Evolutionary conservation across 169 alveolate genomes (phyloP).

Genomic region (Miamiensis avidus): DNA sequence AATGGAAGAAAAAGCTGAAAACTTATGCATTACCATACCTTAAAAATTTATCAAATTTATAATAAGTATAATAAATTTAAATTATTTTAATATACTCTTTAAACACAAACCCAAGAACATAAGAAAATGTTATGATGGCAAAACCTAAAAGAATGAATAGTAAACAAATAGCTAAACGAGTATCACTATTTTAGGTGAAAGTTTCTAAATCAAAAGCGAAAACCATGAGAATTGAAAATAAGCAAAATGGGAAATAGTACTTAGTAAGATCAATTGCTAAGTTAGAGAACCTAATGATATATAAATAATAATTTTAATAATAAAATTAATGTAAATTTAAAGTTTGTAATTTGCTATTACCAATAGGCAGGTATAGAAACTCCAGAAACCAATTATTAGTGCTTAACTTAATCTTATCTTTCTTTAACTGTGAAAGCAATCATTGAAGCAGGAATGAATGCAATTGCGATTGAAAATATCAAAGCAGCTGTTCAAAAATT

Average conservation of each 20-base stretch:
- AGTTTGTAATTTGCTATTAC: too few relatives aligned
- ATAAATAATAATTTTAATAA: too few relatives aligned
- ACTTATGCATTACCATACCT: conserved; percentile 42
- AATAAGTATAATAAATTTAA: too few relatives aligned
- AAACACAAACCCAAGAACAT: conserved; percentile 38
- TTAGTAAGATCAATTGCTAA: conserved; percentile 69
- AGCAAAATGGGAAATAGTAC: conserved; percentile 53
- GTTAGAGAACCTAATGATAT: too few relatives aligned
- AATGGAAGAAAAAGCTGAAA: conserved; percentile 36
- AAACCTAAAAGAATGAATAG: conserved; percentile 38
- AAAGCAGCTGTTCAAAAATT: conserved; percentile 58
- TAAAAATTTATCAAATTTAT: too few relatives aligned
- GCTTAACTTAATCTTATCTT: conserved; percentile 75
- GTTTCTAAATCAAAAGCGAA: conserved; percentile 50
- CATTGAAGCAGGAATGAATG: conserved; percentile 82
- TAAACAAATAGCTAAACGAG: not conserved
- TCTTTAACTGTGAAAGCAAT: conserved; percentile 79
- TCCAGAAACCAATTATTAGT: conserved; percentile 79
- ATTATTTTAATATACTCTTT: too few relatives aligned
- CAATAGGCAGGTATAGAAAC: conserved; percentile 79
- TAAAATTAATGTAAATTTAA: too few relatives aligned
- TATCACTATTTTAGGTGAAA: conserved; percentile 9
- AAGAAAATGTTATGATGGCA: conserved; percentile 46
- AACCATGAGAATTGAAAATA: conserved; percentile 40
- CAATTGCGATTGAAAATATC: conserved; percentile 73